A percentile compares a stretch with the other conserved stretches of the same genome.
Evolutionary conservation across 345 rosid genomes (phyloP).

Genomic region (Capsella bursapastoris): DNA sequence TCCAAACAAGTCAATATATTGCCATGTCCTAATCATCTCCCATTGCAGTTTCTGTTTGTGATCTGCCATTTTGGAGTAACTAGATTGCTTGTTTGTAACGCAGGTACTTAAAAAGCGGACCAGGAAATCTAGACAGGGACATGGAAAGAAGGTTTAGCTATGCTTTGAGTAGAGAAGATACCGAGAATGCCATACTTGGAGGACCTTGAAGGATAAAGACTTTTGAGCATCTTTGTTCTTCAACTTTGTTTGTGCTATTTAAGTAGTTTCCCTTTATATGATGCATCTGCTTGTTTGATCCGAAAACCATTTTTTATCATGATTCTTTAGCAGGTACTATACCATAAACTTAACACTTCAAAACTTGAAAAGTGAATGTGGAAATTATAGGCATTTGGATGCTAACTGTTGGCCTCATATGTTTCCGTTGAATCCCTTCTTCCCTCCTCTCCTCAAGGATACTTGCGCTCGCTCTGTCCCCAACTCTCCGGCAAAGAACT

Average conservation of each 20-base stretch:
- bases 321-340: background rate
- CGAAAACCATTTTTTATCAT: background rate
- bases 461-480: slow-evolving; percentile 7
- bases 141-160: slow-evolving; percentile 95
- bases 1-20: slow-evolving; percentile 1
- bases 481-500: background rate
- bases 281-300: slow-evolving; percentile 28
- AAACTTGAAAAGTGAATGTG: slow-evolving; percentile 13
- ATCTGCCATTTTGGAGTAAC: background rate
- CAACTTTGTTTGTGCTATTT: slow-evolving; percentile 4
- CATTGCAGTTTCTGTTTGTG: background rate
- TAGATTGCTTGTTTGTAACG: background rate
- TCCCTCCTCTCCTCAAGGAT: slow-evolving; percentile 31
- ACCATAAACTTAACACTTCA: background rate
- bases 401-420: slow-evolving; percentile 38
- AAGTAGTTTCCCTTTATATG: background rate
- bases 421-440: slow-evolving; percentile 20
- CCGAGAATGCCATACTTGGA: slow-evolving; percentile 89
- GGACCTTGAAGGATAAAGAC: slow-evolving; percentile 62
- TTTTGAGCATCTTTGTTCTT: slow-evolving; percentile 23
- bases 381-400: slow-evolving; percentile 4
- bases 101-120: slow-evolving; percentile 93
- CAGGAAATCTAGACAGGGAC: slow-evolving; percentile 88
- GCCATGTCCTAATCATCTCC: background rate
- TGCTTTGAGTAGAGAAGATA: slow-evolving; percentile 92